Evolutionary conservation across 2,329 filamentous ascomycete genomes (phyloP).

Genomic region (Dendryphion nanum): DNA sequence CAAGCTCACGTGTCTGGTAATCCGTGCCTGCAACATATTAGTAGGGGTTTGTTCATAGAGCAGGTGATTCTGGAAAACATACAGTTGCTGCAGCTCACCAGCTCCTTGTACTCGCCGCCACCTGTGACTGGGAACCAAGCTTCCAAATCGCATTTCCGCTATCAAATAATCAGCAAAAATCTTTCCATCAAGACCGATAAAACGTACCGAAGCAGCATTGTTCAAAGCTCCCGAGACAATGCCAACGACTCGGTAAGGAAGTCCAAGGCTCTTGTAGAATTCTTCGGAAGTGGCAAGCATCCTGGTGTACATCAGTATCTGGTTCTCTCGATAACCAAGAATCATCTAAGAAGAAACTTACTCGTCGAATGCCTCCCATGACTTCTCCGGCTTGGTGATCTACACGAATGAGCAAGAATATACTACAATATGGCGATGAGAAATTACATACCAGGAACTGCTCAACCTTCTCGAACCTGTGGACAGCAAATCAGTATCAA

Average conservation of each 20-base stretch:
- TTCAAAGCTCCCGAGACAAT: conserved; percentile 95
- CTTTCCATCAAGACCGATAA: too few relatives aligned
- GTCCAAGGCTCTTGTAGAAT: conserved; percentile 85
- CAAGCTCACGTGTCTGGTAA: conserved; percentile 90
- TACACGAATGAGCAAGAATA: too few relatives aligned
- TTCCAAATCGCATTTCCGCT: conserved; percentile 95
- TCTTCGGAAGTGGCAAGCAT: conserved; percentile 92
- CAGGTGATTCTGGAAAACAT: too few relatives aligned
- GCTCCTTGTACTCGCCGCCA: conserved; percentile 93
- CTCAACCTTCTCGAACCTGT: conserved; percentile 73
- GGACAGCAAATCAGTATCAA: too few relatives aligned
- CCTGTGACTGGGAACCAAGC: conserved; percentile 62
- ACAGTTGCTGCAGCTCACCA: conserved; percentile 98
- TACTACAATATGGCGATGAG: too few relatives aligned
- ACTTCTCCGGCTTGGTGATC: conserved; percentile 73
- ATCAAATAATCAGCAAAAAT: too few relatives aligned
- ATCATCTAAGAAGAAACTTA: too few relatives aligned
- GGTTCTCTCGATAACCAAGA: neutral
- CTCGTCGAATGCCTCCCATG: conserved; percentile 87
- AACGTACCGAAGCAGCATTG: conserved; percentile 11
- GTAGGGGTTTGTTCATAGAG: too few relatives aligned
- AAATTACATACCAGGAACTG: too few relatives aligned
- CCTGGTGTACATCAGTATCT: neutral
- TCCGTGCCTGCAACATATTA: too few relatives aligned
- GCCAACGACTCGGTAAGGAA: conserved; percentile 88